These are phyloP conservation scores for Amborella trichopoda DNA, from an alignment of 164 flowering plant species.

Conservation along the genomic window DNA sequence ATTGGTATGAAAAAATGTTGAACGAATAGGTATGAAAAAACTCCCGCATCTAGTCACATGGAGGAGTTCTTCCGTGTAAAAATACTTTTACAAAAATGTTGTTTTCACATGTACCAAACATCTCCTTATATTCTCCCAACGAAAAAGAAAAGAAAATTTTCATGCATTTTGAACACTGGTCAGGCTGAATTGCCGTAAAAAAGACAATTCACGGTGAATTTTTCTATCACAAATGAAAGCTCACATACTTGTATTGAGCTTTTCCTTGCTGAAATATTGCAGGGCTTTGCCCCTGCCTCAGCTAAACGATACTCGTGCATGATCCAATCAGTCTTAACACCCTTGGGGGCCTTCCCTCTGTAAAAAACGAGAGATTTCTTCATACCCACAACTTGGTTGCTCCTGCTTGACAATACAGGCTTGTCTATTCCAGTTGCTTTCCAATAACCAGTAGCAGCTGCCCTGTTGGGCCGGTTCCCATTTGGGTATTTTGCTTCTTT, in stretches of 20 bases:
- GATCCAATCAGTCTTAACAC: constrained; percentile 54
- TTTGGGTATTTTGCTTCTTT: constrained; percentile 35
- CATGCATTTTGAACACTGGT: too few species aligned
- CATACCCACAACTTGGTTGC: constrained; percentile 31
- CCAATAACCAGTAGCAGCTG: constrained; percentile 55
- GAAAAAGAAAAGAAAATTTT: not conserved
- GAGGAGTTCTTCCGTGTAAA: too few species aligned
- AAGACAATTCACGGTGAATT: too few species aligned
- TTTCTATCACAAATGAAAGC: too few species aligned
- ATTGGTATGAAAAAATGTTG: too few species aligned
- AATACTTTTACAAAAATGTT: too few species aligned
- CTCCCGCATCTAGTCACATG: too few species aligned
- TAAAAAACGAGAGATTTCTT: constrained; percentile 59
- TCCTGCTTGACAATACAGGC: constrained; percentile 23
- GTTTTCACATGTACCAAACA: too few species aligned
- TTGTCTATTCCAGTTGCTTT: constrained; percentile 48
- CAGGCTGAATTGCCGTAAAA: too few species aligned
- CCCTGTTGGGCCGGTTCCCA: constrained; percentile 31
- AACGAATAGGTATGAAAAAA: too few species aligned
- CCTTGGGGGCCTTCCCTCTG: constrained; percentile 39
- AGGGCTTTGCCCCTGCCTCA: constrained; percentile 5
- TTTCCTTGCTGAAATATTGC: constrained; percentile 5
- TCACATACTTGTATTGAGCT: constrained; percentile 17
- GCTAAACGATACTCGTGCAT: constrained; percentile 76
- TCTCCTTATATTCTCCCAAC: too few species aligned